These are phyloP conservation scores for Aspergillus panamensis DNA, from an alignment of 495 filamentous ascomycete genomes.

Conservation along the genomic window DNA sequence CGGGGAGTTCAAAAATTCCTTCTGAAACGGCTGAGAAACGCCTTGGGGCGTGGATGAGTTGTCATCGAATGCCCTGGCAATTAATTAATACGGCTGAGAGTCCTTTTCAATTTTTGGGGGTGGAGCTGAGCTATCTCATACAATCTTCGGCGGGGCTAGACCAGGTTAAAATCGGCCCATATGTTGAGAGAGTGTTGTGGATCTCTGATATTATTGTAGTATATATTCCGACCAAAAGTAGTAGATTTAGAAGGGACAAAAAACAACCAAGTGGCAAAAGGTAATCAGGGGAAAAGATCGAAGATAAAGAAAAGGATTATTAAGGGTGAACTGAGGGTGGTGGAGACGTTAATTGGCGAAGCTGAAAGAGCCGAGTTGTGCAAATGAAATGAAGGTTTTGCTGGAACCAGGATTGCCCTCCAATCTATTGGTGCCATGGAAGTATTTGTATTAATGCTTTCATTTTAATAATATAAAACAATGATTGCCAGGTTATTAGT, in stretches of 20 bases:
- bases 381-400: slow-evolving; percentile 1
- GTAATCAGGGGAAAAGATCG: neutral
- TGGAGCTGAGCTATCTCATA: no score
- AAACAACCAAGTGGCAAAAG: neutral
- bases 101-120: no score
- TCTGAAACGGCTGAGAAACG: no score
- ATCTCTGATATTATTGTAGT: no score
- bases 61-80: no score
- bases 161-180: no score
- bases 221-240: neutral
- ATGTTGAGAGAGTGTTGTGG: neutral
- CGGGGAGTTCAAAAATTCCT: no score
- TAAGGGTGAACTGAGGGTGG: neutral
- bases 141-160: no score
- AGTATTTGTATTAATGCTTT: neutral
- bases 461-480: neutral
- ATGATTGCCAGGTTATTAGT: no score
- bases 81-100: no score
- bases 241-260: neutral
- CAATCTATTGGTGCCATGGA: neutral
- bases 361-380: neutral
- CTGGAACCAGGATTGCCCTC: neutral
- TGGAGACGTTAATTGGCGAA: neutral
- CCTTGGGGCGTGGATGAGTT: no score
- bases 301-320: neutral